A percentile compares a stretch with the other conserved stretches of the same genome.
These are phyloP conservation scores for Eutrema salsugineum DNA, from an alignment of 441 rosid species.

Conservation along the genomic window DNA sequence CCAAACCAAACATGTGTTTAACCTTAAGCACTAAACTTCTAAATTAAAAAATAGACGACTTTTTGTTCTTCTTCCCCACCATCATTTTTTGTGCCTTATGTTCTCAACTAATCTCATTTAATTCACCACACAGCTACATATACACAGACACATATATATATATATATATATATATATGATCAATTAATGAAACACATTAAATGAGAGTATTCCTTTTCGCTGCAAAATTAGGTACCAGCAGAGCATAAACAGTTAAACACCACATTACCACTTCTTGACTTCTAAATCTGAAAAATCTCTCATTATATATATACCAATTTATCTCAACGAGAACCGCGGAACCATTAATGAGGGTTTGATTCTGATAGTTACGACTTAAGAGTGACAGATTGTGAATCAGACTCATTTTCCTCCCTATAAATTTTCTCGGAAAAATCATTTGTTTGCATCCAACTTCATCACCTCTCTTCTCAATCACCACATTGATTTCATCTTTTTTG, in stretches of 20 bases:
- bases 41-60: slow-evolving; percentile 2
- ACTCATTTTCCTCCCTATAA: slow-evolving; percentile 10
- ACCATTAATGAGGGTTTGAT: slow-evolving; percentile 21
- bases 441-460: slow-evolving; percentile 4
- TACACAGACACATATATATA: background rate
- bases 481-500: background rate
- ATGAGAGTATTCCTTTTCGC: slow-evolving; percentile 16
- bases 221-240: slow-evolving; percentile 30
- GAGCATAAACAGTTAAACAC: slow-evolving; percentile 9
- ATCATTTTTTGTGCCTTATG: slow-evolving; percentile 17
- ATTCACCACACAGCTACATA: slow-evolving; percentile 11
- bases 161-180: background rate
- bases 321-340: slow-evolving; percentile 30
- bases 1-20: slow-evolving; percentile 18
- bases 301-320: background rate
- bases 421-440: background rate
- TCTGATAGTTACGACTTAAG: background rate
- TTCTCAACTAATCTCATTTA: slow-evolving; percentile 33
- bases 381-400: slow-evolving; percentile 1
- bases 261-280: slow-evolving; percentile 19
- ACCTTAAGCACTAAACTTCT: background rate
- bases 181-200: slow-evolving; percentile 21
- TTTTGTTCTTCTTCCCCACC: slow-evolving; percentile 16
- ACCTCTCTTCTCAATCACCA: slow-evolving; percentile 1
- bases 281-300: slow-evolving; percentile 2